A percentile compares a stretch with the other conserved stretches of the same genome.
These are phyloP conservation scores for Puya raimondii DNA, from an alignment of 176 grass and related monocot species.

Conservation along the genomic window DNA sequence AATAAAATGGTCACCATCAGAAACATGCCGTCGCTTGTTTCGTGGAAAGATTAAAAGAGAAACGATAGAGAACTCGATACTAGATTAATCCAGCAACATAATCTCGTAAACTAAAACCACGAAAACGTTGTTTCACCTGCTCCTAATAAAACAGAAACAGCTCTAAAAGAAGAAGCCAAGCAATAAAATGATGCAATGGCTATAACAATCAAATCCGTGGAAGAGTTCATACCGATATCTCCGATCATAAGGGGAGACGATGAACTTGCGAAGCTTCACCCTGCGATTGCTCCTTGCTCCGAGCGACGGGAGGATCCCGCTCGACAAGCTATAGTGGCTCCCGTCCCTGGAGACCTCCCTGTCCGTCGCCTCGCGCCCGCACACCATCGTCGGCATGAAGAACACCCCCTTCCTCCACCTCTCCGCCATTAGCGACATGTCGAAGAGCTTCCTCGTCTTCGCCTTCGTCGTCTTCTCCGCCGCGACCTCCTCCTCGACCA, in stretches of 20 bases:
- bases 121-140: background rate
- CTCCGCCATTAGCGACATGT: background rate
- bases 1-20: slow-evolving; percentile 25
- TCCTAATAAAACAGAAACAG: background rate
- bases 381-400: background rate
- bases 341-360: slow-evolving; percentile 65
- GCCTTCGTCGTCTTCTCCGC: background rate
- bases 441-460: background rate
- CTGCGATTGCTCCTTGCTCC: slow-evolving; percentile 73
- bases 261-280: slow-evolving; percentile 44
- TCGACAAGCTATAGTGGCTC: slow-evolving; percentile 91
- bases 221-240: slow-evolving; percentile 47
- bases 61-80: no score
- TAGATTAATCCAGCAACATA: no score
- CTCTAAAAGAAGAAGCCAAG: background rate
- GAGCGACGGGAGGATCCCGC: slow-evolving; percentile 81
- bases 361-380: slow-evolving; percentile 15
- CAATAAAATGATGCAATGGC: background rate
- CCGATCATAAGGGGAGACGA: slow-evolving; percentile 73
- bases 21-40: slow-evolving; percentile 11
- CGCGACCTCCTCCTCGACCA: background rate
- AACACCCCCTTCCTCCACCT: background rate
- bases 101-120: no score
- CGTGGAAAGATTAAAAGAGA: no score
- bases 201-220: no score